A percentile compares a stretch with the other conserved stretches of the same genome.
Evolutionary conservation across 208 protist genomes (phyloP).

Genomic region (Lotmaria passim): DNA sequence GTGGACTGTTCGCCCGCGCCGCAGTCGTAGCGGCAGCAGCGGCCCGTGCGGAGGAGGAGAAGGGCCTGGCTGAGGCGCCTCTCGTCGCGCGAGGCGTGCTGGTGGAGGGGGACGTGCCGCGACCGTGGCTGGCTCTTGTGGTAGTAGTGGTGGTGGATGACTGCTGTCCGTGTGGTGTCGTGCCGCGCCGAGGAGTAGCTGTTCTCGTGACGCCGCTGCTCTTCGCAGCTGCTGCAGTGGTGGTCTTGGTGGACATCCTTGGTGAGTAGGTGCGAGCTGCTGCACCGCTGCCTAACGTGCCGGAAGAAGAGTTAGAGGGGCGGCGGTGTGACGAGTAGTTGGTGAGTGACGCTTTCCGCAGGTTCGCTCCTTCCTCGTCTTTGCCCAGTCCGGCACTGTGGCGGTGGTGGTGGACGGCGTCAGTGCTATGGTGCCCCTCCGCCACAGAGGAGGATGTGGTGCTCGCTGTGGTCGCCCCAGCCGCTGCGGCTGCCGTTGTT

Average conservation of each 20-base stretch:
- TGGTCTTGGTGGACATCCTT: background rate
- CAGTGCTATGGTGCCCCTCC: too few relatives aligned
- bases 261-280: slow-evolving; percentile 3
- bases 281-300: background rate
- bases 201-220: background rate
- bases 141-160: too few relatives aligned
- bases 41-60: background rate
- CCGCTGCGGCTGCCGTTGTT: too few relatives aligned
- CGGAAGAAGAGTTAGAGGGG: background rate
- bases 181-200: background rate
- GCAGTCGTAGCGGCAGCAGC: background rate
- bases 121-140: background rate
- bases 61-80: background rate
- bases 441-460: too few relatives aligned
- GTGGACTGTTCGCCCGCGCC: background rate
- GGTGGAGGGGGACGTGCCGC: background rate
- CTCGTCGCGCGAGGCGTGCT: slow-evolving; percentile 1
- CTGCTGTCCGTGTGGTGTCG: background rate
- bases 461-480: too few relatives aligned
- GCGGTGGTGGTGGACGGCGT: too few relatives aligned
- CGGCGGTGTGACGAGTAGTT: background rate
- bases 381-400: background rate
- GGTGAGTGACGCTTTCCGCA: background rate
- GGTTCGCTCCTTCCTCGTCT: background rate
- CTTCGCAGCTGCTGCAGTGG: background rate